Evolutionary conservation across 1,284 basidiomycete genomes (phyloP).

Genomic region (Irpex rosettiformis): DNA sequence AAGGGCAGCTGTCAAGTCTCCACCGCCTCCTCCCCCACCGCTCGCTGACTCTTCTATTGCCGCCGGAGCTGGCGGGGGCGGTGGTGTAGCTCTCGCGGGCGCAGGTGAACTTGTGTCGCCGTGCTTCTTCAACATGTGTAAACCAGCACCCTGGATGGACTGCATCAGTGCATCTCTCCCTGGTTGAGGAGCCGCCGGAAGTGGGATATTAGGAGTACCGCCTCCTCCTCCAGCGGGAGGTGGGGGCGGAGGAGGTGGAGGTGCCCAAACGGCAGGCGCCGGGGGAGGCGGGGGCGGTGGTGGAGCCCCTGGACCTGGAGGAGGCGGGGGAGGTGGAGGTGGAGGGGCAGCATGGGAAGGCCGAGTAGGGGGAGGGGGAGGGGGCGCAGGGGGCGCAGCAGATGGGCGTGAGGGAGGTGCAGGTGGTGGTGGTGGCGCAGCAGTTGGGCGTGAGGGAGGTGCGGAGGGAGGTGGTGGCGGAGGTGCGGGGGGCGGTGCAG

Average conservation of each 20-base stretch:
- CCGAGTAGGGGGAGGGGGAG: conserved; percentile 32
- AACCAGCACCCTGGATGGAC: conserved; percentile 65
- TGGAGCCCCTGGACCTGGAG: no score
- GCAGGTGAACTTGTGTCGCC: conserved; percentile 34
- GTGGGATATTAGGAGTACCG: conserved; percentile 11
- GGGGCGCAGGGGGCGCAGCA: conserved; percentile 27
- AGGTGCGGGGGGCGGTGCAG: conserved; percentile 31
- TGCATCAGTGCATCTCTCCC: conserved; percentile 62
- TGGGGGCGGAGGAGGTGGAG: conserved; percentile 27
- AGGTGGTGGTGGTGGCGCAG: conserved; percentile 28
- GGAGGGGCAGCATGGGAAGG: conserved; percentile 32
- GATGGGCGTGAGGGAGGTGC: conserved; percentile 34
- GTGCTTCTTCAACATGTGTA: conserved; percentile 76
- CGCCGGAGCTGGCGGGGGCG: conserved; percentile 39
- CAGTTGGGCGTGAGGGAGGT: conserved; percentile 34
- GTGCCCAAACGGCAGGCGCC: conserved; percentile 13
- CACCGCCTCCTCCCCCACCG: conserved; percentile 39
- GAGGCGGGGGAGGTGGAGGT: conserved; percentile 38
- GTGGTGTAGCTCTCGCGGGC: conserved; percentile 28
- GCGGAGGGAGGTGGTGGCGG: no score
- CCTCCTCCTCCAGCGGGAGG: conserved; percentile 30
- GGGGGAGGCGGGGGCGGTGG: no score
- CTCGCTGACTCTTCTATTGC: conserved; percentile 38
- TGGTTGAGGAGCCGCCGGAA: conserved; percentile 33
- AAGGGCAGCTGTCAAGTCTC: conserved; percentile 62